A percentile compares a stretch with the other conserved stretches of the same genome.
Evolutionary conservation across 495 filamentous ascomycete genomes (phyloP).

Genomic region (Penicillium atrosanguineum): DNA sequence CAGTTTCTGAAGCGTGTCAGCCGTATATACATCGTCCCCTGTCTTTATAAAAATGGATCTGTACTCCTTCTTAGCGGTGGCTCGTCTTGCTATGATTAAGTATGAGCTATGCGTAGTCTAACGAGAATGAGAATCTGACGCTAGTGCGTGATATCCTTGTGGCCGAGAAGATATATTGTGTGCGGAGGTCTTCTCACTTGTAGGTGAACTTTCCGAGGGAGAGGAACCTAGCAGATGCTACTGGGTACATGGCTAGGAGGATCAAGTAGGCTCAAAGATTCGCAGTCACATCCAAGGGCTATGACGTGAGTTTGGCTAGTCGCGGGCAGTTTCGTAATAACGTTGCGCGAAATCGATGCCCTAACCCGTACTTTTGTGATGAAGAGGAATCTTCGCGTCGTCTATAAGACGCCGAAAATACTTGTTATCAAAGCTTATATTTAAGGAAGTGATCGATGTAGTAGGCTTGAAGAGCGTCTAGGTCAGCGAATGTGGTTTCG

Average conservation of each 20-base stretch:
- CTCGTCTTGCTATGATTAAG: slow-evolving; percentile 9
- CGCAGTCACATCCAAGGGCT: slow-evolving; percentile 3
- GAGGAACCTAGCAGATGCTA: slow-evolving; percentile 7
- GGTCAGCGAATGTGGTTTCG: too few species aligned
- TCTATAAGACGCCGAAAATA: too few species aligned
- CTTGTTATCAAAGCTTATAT: too few species aligned
- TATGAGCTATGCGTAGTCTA: slow-evolving; percentile 8
- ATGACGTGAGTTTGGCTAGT: slow-evolving; percentile 1
- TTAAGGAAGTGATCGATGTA: too few species aligned
- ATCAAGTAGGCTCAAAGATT: slow-evolving; percentile 9
- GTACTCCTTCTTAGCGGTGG: slow-evolving; percentile 8
- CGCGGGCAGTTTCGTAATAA: slow-evolving; percentile 8
- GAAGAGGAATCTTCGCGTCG: too few species aligned
- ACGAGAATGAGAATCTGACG: slow-evolving; percentile 10
- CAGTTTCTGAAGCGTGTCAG: slow-evolving; percentile 10
- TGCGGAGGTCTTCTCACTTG: too few species aligned
- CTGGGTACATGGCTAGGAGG: slow-evolving; percentile 1
- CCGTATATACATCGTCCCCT: too few species aligned
- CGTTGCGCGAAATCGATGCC: slow-evolving; percentile 6
- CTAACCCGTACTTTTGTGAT: slow-evolving; percentile 7
- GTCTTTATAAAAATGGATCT: slow-evolving; percentile 8
- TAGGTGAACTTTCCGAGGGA: too few species aligned
- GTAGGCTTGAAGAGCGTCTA: too few species aligned
- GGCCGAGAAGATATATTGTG: too few species aligned
- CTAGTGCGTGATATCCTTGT: too few species aligned